A percentile compares a stretch with the other conserved stretches of the same genome.
Conservation (phyloP, 176 grass and related monocot species). For the Oryza glumipatula region DNA sequence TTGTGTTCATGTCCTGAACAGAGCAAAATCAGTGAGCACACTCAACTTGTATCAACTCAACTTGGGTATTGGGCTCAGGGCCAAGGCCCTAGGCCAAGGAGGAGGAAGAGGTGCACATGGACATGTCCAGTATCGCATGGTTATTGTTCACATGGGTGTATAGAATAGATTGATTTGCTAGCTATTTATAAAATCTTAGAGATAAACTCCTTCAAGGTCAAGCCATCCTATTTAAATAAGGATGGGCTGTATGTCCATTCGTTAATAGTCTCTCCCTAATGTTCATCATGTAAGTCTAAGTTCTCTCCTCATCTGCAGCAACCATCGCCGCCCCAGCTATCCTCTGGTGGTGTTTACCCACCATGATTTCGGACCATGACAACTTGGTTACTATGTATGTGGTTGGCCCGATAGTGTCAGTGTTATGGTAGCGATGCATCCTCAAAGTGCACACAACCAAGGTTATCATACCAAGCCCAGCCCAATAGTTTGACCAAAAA, state of each 20-base stretch:
- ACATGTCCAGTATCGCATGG: background rate
- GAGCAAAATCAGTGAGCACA: background rate
- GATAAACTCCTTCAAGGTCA: background rate
- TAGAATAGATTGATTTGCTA: background rate
- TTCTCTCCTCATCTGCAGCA: background rate
- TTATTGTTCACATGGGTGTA: background rate
- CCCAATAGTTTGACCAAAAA: background rate
- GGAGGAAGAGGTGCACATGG: background rate
- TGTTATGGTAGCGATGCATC: background rate
- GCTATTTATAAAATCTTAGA: background rate
- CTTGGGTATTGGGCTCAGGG: background rate
- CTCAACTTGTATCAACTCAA: background rate
- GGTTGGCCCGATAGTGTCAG: conserved; percentile 7
- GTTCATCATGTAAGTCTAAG: background rate
- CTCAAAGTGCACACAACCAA: background rate
- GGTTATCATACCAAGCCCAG: background rate
- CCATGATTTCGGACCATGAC: background rate
- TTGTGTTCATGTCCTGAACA: background rate
- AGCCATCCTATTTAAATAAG: background rate
- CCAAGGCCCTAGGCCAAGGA: background rate
- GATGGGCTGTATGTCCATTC: background rate
- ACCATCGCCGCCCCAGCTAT: background rate
- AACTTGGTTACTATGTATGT: conserved; percentile 1
- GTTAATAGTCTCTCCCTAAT: background rate
- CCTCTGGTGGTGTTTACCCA: background rate